Evolutionary conservation across 192 early-diverging fungal species (phyloP), one percentile per base, ranked within the genome.

Genomic region (Geranomyces variabilis): DNA sequence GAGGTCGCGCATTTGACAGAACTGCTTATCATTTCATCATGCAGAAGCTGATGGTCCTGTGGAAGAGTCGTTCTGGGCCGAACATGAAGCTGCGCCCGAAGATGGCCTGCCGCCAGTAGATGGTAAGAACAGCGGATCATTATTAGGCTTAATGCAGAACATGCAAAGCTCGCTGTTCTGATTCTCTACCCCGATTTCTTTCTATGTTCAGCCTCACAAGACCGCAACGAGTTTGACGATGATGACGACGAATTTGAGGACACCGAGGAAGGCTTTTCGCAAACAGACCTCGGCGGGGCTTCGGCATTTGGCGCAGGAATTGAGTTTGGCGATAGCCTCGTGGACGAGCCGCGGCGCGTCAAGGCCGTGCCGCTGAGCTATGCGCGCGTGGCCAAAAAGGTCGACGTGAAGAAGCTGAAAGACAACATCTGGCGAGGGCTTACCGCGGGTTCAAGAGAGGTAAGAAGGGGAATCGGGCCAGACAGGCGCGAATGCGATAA

Each of bases 401-500:
- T 97, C 12, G 95, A 99, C 78, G 93, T 99, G 26, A 94, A 92
- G 80, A 89, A 88, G 70, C 84, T 99, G 55, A 99, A 99, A 77
- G 96, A 99, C 46, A 99, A 97, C 75, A 82, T 99, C 26, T 99
- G 96, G 96, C 87, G 87, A 62, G 89, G 90, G 65, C 56, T 83
- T 19, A 31, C 33, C 5, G 65, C 21, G 24, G 51, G 17, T 41
- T 41, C 36, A 3, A 41, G 10, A 41, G n/a, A 47, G 65, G 44
- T 47, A 36, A 24, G 72, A 75, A 1, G 61, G 78, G 26, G 66
- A 66, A 21, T n/a, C n/a, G n/a, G n/a, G n/a, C n/a, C n/a, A n/a
- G n/a, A n/a, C n/a, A n/a, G n/a, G n/a, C n/a, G n/a, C n/a, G n/a
- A n/a, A n/a, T n/a, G n/a, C n/a, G n/a, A n/a, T n/a, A n/a, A n/a